A percentile compares a stretch with the other conserved stretches of the same genome.
Conservation (phyloP, 495 filamentous ascomycete species). For the Glarea lozoyensis region DNA sequence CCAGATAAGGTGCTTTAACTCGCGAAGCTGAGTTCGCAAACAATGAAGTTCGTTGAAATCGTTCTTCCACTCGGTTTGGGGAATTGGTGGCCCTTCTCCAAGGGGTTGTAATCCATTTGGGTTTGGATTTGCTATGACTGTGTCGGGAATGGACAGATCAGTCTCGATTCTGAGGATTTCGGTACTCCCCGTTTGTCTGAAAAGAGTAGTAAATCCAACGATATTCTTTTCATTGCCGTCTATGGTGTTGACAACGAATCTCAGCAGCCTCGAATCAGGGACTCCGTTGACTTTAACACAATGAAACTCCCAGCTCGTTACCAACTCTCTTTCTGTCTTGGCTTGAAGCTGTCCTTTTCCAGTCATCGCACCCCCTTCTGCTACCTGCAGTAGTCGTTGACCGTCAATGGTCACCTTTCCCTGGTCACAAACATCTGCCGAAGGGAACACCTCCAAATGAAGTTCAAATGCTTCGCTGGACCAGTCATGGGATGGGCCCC, state of each 20-base stretch:
- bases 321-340: slow-evolving; percentile 1
- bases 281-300: slow-evolving; percentile 27
- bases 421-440: slow-evolving; percentile 25
- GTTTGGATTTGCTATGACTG: slow-evolving; percentile 11
- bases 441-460: slow-evolving; percentile 20
- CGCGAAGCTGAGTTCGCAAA: slow-evolving; percentile 9
- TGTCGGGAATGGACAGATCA: slow-evolving; percentile 10
- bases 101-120: slow-evolving; percentile 4
- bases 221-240: slow-evolving; percentile 25
- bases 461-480: slow-evolving; percentile 15
- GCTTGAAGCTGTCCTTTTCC: slow-evolving; percentile 14
- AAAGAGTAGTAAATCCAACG: slow-evolving; percentile 35
- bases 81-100: neutral
- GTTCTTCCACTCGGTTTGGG: slow-evolving; percentile 7
- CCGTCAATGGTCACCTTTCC: slow-evolving; percentile 30
- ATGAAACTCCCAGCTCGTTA: slow-evolving; percentile 16
- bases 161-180: slow-evolving; percentile 31
- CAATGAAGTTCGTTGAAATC: slow-evolving; percentile 16
- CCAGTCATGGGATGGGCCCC: neutral
- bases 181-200: slow-evolving; percentile 32
- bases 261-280: slow-evolving; percentile 36
- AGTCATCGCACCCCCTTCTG: slow-evolving; percentile 18
- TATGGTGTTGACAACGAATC: slow-evolving; percentile 32
- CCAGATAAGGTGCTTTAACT: slow-evolving; percentile 14
- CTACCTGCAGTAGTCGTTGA: slow-evolving; percentile 22